A percentile compares a stretch with the other conserved stretches of the same genome.
Evolutionary conservation across 805 yeast species (phyloP).

Genomic region (Debaryomyces maramus): DNA sequence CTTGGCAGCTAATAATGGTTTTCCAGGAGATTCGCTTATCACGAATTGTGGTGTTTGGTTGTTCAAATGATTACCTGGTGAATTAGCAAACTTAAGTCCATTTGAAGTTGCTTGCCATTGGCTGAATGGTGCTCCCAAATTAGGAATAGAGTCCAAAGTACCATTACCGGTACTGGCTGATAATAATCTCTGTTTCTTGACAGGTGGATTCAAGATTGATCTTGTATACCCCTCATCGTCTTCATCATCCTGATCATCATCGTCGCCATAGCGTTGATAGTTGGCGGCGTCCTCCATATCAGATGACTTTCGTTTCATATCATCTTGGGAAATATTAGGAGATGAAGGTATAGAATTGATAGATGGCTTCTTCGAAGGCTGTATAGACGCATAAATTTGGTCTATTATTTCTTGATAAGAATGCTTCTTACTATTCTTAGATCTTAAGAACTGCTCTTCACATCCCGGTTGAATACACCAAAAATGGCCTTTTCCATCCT

Average conservation of each 20-base stretch:
- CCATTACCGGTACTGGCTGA: constrained; percentile 1
- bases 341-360: constrained; percentile 32
- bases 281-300: constrained; percentile 12
- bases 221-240: constrained; percentile 16
- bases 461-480: constrained; percentile 88
- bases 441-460: constrained; percentile 77
- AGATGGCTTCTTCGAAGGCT: constrained; percentile 10
- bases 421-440: constrained; percentile 49
- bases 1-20: constrained; percentile 41
- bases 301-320: constrained; percentile 9
- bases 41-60: constrained; percentile 21
- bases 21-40: constrained; percentile 38
- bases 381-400: constrained; percentile 26
- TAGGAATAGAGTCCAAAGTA: constrained; percentile 9
- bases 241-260: constrained; percentile 18
- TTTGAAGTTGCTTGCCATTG: constrained; percentile 8
- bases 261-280: constrained; percentile 8
- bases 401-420: constrained; percentile 46
- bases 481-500: constrained; percentile 88
- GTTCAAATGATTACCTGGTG: constrained; percentile 7
- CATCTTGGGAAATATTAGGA: constrained; percentile 21
- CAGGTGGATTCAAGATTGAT: constrained; percentile 12
- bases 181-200: constrained; percentile 14
- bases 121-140: constrained; percentile 12
- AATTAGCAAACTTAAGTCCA: constrained; percentile 4